phyloP scores from a whole-genome alignment of 441 rosid genomes.

The Flueggea neowawraea region DNA sequence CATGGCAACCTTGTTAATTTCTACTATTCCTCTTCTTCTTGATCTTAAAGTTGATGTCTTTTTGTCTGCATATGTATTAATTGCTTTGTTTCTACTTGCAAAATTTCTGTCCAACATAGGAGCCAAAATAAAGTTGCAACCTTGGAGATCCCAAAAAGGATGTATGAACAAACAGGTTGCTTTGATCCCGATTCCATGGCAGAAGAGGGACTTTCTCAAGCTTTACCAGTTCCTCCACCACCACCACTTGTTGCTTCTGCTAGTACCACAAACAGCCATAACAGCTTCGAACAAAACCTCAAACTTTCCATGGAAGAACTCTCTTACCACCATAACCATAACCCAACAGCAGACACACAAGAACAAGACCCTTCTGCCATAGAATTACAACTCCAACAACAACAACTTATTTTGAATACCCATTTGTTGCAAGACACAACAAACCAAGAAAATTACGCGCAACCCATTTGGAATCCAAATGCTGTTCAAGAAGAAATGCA shows the following conservation, averaged over 20 bases:
- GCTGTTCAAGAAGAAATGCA: constrained; percentile 23
- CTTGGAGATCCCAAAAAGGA: constrained; percentile 2
- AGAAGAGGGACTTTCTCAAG: constrained; percentile 27
- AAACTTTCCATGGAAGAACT: constrained; percentile 33
- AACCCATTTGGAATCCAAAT: constrained; percentile 32
- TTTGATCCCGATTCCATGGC: constrained; percentile 37
- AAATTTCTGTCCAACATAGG: no score
- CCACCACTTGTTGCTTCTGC: constrained; percentile 16
- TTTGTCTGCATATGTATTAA: no score
- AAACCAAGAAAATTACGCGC: constrained; percentile 13
- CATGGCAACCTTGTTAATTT: no score
- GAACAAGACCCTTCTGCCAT: constrained; percentile 20
- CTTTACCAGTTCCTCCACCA: constrained; percentile 9
- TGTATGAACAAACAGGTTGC: constrained; percentile 41
- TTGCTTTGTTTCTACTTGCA: no score
- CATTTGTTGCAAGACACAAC: constrained; percentile 36
- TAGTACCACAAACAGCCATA: constrained; percentile 21
- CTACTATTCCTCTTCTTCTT: no score
- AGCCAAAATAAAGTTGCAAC: neutral
- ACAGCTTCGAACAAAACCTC: constrained; percentile 28
- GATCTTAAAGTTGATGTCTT: no score
- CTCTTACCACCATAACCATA: constrained; percentile 33
- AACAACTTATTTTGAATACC: constrained; percentile 31
- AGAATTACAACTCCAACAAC: constrained; percentile 36
- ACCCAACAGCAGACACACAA: constrained; percentile 9